Evolutionary conservation across 768 basidiomycete genomes (phyloP).

Genomic region (Hirschioporus abietinus): DNA sequence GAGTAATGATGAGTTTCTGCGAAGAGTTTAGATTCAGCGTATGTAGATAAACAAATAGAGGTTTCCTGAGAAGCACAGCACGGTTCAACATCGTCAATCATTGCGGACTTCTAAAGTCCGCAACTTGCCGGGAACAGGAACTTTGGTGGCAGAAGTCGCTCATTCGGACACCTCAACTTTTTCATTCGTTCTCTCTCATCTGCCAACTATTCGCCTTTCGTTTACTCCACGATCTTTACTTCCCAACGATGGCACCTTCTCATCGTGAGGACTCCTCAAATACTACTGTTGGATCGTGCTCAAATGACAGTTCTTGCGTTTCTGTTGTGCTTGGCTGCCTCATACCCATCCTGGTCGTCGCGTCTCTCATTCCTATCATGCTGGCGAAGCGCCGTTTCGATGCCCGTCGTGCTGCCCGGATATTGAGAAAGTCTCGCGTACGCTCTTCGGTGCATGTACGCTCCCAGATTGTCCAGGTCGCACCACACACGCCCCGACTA

Average conservation of each 20-base stretch:
- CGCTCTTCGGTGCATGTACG: not conserved
- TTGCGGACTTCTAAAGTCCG: too few species aligned
- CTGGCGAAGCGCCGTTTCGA: not conserved
- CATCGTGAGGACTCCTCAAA: not conserved
- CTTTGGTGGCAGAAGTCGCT: not conserved
- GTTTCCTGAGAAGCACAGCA: too few species aligned
- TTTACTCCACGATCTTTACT: not conserved
- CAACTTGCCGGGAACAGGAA: too few species aligned
- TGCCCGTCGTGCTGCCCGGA: not conserved
- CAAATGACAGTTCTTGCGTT: not conserved
- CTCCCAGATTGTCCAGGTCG: not conserved
- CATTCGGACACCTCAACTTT: not conserved
- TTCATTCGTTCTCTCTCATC: not conserved
- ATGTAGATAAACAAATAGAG: too few species aligned
- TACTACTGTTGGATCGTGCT: not conserved
- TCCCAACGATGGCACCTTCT: not conserved
- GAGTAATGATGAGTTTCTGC: too few species aligned
- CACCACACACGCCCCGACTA: not conserved
- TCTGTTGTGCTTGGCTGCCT: not conserved
- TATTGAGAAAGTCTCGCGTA: not conserved
- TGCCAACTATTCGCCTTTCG: not conserved
- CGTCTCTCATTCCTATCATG: not conserved
- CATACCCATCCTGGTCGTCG: not conserved
- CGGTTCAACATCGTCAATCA: too few species aligned
- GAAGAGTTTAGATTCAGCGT: too few species aligned